Conservation (phyloP, 2,329 filamentous ascomycete species). For the Cladosporium oxysporum region DNA sequence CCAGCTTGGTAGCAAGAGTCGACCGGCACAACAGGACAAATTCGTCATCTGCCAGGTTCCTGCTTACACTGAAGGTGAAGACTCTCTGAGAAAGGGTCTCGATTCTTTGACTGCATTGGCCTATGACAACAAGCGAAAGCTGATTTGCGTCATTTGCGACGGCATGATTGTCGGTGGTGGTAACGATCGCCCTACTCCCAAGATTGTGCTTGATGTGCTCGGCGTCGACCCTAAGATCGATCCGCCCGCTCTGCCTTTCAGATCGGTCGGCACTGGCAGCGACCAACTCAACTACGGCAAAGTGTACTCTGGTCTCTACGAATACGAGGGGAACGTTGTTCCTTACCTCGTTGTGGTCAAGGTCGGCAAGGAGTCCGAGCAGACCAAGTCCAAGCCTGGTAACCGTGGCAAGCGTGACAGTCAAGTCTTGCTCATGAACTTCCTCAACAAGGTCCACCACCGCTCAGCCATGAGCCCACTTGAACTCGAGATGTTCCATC, state of each 20-base stretch:
- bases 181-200: conserved; percentile 94
- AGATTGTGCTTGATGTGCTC: conserved; percentile 95
- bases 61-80: conserved; percentile 96
- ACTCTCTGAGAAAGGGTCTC: conserved; percentile 86
- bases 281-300: conserved; percentile 98
- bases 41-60: conserved; percentile 99
- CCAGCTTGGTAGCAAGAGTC: conserved; percentile 88
- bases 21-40: conserved; percentile 90
- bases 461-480: conserved; percentile 91
- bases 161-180: conserved; percentile 95
- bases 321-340: conserved; percentile 95
- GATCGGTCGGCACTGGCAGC: conserved; percentile 82
- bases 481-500: conserved; percentile 97
- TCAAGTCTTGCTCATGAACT: conserved; percentile 92
- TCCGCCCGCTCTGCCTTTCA: conserved; percentile 90
- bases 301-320: conserved; percentile 96
- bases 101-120: conserved; percentile 92
- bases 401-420: conserved; percentile 99
- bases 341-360: conserved; percentile 96
- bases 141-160: conserved; percentile 95
- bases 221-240: conserved; percentile 97
- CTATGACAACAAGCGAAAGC: conserved; percentile 97
- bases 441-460: conserved; percentile 96
- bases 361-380: conserved; percentile 94
- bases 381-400: conserved; percentile 85